Evolutionary conservation across 768 basidiomycete genomes (phyloP).

Genomic region (Tulasnella sp.): DNA sequence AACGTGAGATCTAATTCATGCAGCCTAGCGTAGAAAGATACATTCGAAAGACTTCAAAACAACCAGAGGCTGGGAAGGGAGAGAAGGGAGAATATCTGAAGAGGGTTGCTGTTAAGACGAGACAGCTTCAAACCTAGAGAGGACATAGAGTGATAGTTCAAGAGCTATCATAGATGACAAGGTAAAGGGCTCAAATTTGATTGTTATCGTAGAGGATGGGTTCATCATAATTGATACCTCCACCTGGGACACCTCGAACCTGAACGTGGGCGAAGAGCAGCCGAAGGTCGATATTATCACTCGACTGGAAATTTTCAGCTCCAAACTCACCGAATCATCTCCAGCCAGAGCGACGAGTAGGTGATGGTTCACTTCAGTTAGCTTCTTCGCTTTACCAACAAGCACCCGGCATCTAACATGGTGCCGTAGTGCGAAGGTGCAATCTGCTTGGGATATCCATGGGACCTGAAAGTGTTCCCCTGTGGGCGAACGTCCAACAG

Average conservation of each 20-base stretch:
- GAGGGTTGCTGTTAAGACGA: not conserved
- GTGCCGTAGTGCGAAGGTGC: not conserved
- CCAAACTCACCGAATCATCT: not conserved
- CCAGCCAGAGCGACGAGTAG: not conserved
- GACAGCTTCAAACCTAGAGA: not conserved
- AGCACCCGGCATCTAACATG: not conserved
- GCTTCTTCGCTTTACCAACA: not conserved
- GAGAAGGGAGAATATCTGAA: not conserved
- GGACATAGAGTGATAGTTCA: not conserved
- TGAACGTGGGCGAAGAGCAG: not conserved
- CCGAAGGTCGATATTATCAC: not conserved
- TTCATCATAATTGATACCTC: not conserved
- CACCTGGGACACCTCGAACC: not conserved
- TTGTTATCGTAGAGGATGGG: conserved; percentile 1
- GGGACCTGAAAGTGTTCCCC: not conserved
- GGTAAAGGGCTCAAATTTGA: conserved; percentile 5
- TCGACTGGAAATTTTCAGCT: too few species aligned
- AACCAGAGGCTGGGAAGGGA: not conserved
- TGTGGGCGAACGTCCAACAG: not conserved
- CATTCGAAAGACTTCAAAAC: not conserved
- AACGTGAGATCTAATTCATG: not conserved
- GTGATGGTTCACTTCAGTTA: not conserved
- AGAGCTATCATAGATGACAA: not conserved
- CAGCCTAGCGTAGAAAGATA: not conserved
- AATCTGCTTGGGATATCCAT: not conserved